Conservation (phyloP, 1,284 basidiomycete genomes). For the Mycena sp. region DNA sequence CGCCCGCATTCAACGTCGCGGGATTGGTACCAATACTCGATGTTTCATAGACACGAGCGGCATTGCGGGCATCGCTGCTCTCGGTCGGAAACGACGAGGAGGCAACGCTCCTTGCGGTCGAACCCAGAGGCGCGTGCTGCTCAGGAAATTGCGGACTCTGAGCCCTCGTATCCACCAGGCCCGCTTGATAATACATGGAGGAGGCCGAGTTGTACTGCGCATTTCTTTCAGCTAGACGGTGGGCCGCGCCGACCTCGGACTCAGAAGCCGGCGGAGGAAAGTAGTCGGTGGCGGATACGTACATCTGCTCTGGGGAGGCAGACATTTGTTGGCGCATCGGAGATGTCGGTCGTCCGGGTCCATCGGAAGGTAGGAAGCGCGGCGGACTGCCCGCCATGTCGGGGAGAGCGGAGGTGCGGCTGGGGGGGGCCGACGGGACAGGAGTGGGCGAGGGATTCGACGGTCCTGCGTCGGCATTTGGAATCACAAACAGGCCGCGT, state of each 20-base stretch:
- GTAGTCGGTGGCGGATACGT: not conserved
- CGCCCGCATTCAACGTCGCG: not conserved
- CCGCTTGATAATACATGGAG: slow-evolving; percentile 25
- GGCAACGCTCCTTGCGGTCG: slow-evolving; percentile 10
- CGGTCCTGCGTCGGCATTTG: slow-evolving; percentile 22
- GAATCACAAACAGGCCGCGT: slow-evolving; percentile 35
- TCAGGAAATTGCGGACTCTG: not conserved
- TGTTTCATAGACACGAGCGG: slow-evolving; percentile 16
- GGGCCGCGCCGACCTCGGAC: slow-evolving; percentile 23
- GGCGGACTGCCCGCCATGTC: slow-evolving; percentile 11
- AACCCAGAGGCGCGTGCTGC: not conserved
- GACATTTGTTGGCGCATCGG: not conserved
- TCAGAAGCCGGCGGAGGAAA: slow-evolving; percentile 20
- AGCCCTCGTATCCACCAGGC: not conserved
- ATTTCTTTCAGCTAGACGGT: slow-evolving; percentile 21
- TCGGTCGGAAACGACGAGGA: slow-evolving; percentile 8
- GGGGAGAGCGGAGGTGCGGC: slow-evolving; percentile 6
- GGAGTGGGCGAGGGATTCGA: slow-evolving; percentile 17
- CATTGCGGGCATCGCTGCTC: slow-evolving; percentile 2
- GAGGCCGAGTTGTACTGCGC: slow-evolving; percentile 23
- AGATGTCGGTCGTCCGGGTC: not conserved
- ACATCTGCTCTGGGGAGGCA: slow-evolving; percentile 8
- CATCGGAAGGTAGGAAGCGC: not conserved
- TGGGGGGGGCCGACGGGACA: slow-evolving; percentile 18
- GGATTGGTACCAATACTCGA: slow-evolving; percentile 18